Evolutionary conservation across 139 green algal genomes (phyloP).

Genomic region (Micractinium sp.): DNA sequence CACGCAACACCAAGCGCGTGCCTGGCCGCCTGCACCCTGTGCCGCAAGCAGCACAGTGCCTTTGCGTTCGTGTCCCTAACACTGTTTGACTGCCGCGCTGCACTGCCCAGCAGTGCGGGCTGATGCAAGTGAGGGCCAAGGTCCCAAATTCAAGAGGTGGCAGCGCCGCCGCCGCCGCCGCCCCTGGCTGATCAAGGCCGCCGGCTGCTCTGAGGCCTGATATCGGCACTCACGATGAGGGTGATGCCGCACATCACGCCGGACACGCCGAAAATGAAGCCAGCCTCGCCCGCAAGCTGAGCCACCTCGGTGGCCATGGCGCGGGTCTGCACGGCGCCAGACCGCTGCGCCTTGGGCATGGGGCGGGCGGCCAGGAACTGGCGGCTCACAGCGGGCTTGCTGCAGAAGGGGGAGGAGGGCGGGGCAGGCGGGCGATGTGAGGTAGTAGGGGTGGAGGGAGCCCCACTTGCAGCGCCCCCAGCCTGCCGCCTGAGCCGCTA

Average conservation of each 20-base stretch:
- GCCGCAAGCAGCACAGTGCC: no score
- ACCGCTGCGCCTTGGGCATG: constrained; percentile 8
- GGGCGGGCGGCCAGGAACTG: constrained; percentile 28
- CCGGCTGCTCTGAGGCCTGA: no score
- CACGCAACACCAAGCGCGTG: background rate
- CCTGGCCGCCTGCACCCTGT: no score
- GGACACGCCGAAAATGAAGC: constrained; percentile 80
- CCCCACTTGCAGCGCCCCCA: background rate
- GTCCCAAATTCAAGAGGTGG: no score
- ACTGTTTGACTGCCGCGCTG: no score
- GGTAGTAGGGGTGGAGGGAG: background rate
- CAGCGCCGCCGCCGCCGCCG: no score
- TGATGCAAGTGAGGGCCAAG: no score
- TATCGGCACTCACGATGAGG: constrained; percentile 73
- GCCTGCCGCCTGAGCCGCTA: background rate
- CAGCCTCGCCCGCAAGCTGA: constrained; percentile 81
- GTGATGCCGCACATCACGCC: constrained; percentile 87
- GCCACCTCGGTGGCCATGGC: constrained; percentile 71
- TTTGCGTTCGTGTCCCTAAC: no score
- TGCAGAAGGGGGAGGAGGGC: background rate
- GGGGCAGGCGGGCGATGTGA: background rate
- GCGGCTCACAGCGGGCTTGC: constrained; percentile 20
- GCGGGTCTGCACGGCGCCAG: constrained; percentile 12
- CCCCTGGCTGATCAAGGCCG: no score
- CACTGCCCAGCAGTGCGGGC: no score